Base-by-base conservation (phyloP, 768 basidiomycete species). In the Suillus bovinus region DNA sequence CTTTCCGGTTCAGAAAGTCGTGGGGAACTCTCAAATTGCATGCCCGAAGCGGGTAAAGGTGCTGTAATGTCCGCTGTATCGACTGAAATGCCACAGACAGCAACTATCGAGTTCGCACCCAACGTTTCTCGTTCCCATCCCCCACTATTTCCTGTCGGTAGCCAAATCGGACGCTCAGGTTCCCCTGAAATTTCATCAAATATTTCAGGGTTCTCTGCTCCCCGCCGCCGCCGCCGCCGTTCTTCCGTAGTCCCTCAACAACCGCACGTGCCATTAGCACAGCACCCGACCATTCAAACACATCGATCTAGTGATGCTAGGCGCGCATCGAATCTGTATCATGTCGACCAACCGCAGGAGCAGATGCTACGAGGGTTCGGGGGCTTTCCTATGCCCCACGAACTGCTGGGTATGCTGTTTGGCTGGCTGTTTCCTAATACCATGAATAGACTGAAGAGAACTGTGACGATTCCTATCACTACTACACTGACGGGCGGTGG, bases 401-500 rank as follows among this genome's bases (percentile, higher is more conserved):
- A 82, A 59, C 75, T 91, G 33, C 61, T 87, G 14, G 81, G 77
- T 4, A 73, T 69, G 11, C 63, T 89, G 2, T 74, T 93, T 33
- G 65, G 76, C 11, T 77, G 77, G 29, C 72, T 88, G 36, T 91
- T 95, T 57, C 96, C 95, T 0, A 73, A 81, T 9, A 62, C 88
- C 24, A 76, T 84, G 46, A 81, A 78, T 52, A 83, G 77, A 44
- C 72, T 96, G 36, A 83, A 81, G 11, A 82, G 86, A 52, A 93
- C 89, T 0, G 64, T 94, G 41, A 96, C 94, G 1, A 83, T 96
- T 20, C 92, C 91, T 5, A 78, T 79, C 4, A 89, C 90, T 17
- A 84, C 79, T 11, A 88, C 93, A 1, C 71, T 89, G 34, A 64
- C 73, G 0, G 73, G 73, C 11, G 68, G 70, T 50, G 72, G 66